Evolutionary conservation across 2,329 filamentous ascomycete species (phyloP).

Genomic region (Pseudogymnoascus verrucosus): DNA sequence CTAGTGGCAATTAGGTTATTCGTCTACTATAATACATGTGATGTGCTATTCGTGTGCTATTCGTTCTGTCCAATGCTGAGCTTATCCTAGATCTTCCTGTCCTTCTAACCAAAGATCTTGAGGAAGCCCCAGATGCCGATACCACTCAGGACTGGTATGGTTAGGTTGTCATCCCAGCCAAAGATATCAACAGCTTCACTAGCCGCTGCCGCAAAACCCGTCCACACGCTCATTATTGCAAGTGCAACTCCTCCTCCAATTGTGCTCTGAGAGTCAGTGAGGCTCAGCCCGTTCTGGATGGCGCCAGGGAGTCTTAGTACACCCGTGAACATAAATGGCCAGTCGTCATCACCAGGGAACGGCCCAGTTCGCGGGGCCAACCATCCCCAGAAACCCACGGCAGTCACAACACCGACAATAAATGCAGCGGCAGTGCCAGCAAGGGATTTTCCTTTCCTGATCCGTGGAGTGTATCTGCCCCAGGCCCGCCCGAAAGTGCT

Average conservation of each 20-base stretch:
- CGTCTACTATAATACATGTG: slow-evolving; percentile 10
- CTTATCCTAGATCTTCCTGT: background rate
- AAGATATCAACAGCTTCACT: slow-evolving; percentile 90
- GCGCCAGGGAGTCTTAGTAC: slow-evolving; percentile 59
- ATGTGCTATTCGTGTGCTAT: background rate
- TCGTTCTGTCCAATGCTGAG: background rate
- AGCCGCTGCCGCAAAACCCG: slow-evolving; percentile 78
- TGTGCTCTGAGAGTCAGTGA: slow-evolving; percentile 49
- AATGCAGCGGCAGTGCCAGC: slow-evolving; percentile 84
- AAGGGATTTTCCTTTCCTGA: slow-evolving; percentile 82
- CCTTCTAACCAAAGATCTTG: slow-evolving; percentile 61
- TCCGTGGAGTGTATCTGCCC: slow-evolving; percentile 77
- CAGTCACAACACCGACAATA: slow-evolving; percentile 71
- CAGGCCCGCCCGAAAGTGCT: slow-evolving; percentile 88
- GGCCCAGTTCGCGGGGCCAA: slow-evolving; percentile 62
- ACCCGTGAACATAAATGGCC: slow-evolving; percentile 76
- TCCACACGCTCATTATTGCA: slow-evolving; percentile 73
- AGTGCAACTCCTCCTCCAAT: slow-evolving; percentile 67
- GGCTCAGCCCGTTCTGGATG: slow-evolving; percentile 51
- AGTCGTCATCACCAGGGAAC: slow-evolving; percentile 59
- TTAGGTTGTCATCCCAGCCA: slow-evolving; percentile 95
- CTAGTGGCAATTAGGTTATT: background rate
- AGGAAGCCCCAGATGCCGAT: slow-evolving; percentile 86
- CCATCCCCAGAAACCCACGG: slow-evolving; percentile 81
- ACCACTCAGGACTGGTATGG: slow-evolving; percentile 86